Evolutionary conservation across 208 protist species (phyloP).

Genomic region (Novymonas esmeraldas): DNA sequence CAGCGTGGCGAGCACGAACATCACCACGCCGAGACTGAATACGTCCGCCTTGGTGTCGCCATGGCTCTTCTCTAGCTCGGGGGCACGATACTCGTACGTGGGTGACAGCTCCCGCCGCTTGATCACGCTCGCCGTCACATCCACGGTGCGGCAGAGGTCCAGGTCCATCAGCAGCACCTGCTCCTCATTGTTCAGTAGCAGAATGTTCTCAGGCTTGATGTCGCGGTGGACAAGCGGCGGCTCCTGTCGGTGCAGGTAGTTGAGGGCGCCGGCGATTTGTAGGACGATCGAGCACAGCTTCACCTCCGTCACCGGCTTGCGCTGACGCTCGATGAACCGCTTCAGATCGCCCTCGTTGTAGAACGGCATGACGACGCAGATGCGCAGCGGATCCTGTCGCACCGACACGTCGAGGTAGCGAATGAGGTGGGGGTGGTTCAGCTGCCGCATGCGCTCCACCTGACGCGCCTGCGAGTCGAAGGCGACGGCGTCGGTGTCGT

Average conservation of each 20-base stretch:
- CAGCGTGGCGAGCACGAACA: conserved; percentile 76
- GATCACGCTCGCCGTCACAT: conserved; percentile 48
- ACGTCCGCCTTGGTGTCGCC: conserved; percentile 83
- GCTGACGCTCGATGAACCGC: conserved; percentile 63
- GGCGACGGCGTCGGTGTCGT: conserved; percentile 29
- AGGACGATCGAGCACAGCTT: conserved; percentile 79
- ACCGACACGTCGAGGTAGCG: conserved; percentile 80
- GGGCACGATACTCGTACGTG: conserved; percentile 85
- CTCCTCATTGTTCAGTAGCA: conserved; percentile 78
- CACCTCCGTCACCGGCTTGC: conserved; percentile 56
- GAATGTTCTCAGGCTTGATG: conserved; percentile 91
- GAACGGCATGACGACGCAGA: conserved; percentile 85
- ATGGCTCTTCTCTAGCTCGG: conserved; percentile 47
- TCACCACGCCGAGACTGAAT: conserved; percentile 84
- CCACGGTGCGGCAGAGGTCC: conserved; percentile 70
- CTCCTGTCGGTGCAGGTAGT: conserved; percentile 79
- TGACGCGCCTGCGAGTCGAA: conserved; percentile 60
- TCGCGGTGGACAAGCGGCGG: conserved; percentile 88
- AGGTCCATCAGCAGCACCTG: conserved; percentile 91
- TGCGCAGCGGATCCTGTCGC: conserved; percentile 43
- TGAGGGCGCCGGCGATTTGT: conserved; percentile 75
- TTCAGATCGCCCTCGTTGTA: conserved; percentile 81
- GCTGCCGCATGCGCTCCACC: conserved; percentile 66
- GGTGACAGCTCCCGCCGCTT: conserved; percentile 37
- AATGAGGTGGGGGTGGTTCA: conserved; percentile 85